Base-by-base conservation (phyloP, 768 basidiomycete genomes). In the Lyophyllum decastes region DNA sequence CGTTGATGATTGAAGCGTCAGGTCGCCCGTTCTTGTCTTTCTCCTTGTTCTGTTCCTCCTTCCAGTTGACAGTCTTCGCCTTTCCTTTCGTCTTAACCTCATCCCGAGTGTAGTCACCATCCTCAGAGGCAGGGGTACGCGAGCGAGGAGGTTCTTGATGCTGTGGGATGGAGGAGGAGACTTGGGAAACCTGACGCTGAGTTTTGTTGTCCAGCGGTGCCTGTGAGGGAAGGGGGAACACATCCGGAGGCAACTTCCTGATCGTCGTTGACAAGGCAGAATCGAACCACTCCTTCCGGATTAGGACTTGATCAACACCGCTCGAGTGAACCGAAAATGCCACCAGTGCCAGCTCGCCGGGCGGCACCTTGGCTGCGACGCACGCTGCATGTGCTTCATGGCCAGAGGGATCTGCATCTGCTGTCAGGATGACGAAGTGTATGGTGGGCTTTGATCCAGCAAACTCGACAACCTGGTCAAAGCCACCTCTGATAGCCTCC, bases 251-350 rank as follows among this genome's bases (percentile, higher is more conserved):
- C 72, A 87, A 84, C 67, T 90, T 92, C 61, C 84, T 78, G 10
- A 73, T 70, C 6, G 86, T 77, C 17, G 77, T 71, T 7, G 74
- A 66, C 34, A 90, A 72, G 0, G 90, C 91, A n/a, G 76, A 66
- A 61, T 92, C 89, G 63, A 83, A 92, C 89, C 90, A 92, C 66
- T 94, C 92, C 70, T 85, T 90, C 61, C 89, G 84, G 63, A 94
- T 88, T 52, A 94, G 82, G 26, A 94, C 85, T 67, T 94, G 92
- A 67, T 94, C 92, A 14, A 94, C 92, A 35, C 92, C 92, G n/a
- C 82, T 84, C 17, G 89, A 87, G 68, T 94, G 92, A n/a, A 94
- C 91, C 2, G 89, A 90, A 73, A 93, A 94, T 27, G 90, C 91
- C 5, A 92, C 89, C 50, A 94, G 78, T 24, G 91, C 90, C 35